A percentile compares a stretch with the other conserved stretches of the same genome.
Conservation (phyloP, 768 basidiomycete species). For the Rhizopogon salebrosus region DNA sequence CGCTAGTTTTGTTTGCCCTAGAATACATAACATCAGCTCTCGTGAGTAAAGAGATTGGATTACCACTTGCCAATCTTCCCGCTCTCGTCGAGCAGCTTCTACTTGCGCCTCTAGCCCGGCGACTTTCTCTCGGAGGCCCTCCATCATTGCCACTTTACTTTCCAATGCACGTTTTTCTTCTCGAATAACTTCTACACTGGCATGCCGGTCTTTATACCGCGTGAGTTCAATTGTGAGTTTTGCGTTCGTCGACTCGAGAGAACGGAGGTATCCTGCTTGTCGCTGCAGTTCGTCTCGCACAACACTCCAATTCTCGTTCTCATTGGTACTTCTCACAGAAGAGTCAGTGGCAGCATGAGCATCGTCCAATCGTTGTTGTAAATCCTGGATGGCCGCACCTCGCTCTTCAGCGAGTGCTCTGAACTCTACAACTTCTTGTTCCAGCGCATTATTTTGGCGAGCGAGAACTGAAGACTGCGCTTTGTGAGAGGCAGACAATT, state of each 20-base stretch:
- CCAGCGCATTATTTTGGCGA: slow-evolving; percentile 41
- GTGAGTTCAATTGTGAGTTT: slow-evolving; percentile 50
- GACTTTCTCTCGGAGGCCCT: slow-evolving; percentile 51
- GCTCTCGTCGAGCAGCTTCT: slow-evolving; percentile 51
- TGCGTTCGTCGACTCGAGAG: slow-evolving; percentile 55
- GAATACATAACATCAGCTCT: slow-evolving; percentile 1
- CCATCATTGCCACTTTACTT: slow-evolving; percentile 41
- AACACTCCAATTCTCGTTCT: slow-evolving; percentile 56
- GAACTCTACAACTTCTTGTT: slow-evolving; percentile 41
- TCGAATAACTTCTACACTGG: slow-evolving; percentile 61
- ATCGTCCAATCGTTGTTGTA: slow-evolving; percentile 48
- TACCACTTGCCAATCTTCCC: slow-evolving; percentile 49
- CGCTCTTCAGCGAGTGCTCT: slow-evolving; percentile 38
- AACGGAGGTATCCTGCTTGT: slow-evolving; percentile 56
- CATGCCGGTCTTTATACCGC: slow-evolving; percentile 48
- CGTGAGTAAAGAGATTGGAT: not conserved
- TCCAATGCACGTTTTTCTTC: slow-evolving; percentile 72
- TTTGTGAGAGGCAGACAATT: slow-evolving; percentile 46
- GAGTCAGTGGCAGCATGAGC: slow-evolving; percentile 32
- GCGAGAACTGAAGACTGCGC: slow-evolving; percentile 45
- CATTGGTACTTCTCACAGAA: slow-evolving; percentile 19
- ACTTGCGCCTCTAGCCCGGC: slow-evolving; percentile 60
- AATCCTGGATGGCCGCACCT: slow-evolving; percentile 31
- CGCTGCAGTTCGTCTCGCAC: slow-evolving; percentile 65
- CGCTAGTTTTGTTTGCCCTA: slow-evolving; percentile 35